Percentiles rank a stretch among this genome's conserved stretches.
Evolutionary conservation across 129 eudicot species (phyloP).

Genomic region (Mikania micrantha): DNA sequence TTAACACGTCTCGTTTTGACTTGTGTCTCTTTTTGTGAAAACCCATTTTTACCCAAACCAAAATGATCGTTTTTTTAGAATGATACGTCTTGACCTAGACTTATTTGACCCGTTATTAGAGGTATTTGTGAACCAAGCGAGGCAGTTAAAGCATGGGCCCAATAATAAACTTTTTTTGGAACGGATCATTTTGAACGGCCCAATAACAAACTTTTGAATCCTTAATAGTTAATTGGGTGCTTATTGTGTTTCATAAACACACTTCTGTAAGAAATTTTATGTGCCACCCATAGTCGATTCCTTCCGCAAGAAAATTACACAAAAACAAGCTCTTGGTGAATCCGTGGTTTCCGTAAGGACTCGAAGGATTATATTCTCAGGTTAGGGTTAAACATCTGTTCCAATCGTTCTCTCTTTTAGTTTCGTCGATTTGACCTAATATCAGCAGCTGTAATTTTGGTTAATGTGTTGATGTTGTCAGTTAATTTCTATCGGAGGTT

Average conservation of each 20-base stretch:
- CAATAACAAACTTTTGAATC: neutral
- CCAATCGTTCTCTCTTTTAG: neutral
- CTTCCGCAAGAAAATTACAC: neutral
- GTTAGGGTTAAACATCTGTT: neutral
- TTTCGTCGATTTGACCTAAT: neutral
- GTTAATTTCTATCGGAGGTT: neutral
- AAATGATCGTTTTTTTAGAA: too few relatives aligned
- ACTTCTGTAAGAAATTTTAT: neutral
- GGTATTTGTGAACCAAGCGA: too few relatives aligned
- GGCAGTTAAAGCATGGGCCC: neutral
- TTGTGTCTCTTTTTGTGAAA: too few relatives aligned
- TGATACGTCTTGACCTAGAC: too few relatives aligned
- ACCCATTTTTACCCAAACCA: too few relatives aligned
- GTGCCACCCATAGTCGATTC: too few relatives aligned
- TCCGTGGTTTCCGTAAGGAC: neutral
- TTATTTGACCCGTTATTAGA: too few relatives aligned
- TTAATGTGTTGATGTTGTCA: neutral
- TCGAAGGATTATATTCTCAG: neutral
- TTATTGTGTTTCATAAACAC: neutral
- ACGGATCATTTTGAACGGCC: too few relatives aligned
- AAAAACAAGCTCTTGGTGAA: neutral
- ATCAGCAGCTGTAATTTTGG: neutral
- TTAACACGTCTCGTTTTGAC: too few relatives aligned
- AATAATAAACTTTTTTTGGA: too few relatives aligned
- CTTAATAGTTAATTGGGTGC: too few relatives aligned